Base-by-base conservation (phyloP, 2,329 filamentous ascomycete genomes). In the Rhinocladiella similis region DNA sequence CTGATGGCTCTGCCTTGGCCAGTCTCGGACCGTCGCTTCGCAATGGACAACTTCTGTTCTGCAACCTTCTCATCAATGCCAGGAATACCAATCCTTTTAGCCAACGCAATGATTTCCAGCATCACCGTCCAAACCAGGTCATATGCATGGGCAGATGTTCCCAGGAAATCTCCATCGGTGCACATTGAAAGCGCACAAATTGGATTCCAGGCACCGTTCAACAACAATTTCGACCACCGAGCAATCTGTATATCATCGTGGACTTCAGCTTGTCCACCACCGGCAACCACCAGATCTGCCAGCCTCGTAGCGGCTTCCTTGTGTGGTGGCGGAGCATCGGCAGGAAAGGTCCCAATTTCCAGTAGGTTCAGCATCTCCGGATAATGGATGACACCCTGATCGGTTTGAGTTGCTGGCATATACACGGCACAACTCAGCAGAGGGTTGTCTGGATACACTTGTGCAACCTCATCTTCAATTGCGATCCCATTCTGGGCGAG, bases 401-500 rank as follows among this genome's bases (percentile, higher is more conserved):
- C 63, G 10, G 73, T 74, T 60, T 84, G 80, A 0, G 77, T 79
- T 0, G 73, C 75, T 1, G 79, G 78, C 5, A 83, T 70, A 62
- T 84, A 83, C n/a, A 79, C 75, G 5, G 85, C 74, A 5, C 80
- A 80, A 5, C 77, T 80, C 1, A 86, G 70, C 4, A 85, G 63
- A 0, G 76, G 67, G 53, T 82, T 85, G 1, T 66, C 55, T 0
- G 83, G 82, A 64, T 83, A 84, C 1, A 69, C 67, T 0, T 65
- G 54, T 13, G 80, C 66, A 20, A 86, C 65, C 0, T 82, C 81
- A 38, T 74, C 76, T 59, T 86, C 82, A 59, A 86, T 85, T 61
- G 85, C 83, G 16, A 86, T 70, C 0, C 84, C 83, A 63, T 87
- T 87, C 59, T 87, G 84, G 2, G 83, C 70, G 3, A 87, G 75